Base-by-base conservation (phyloP, 164 flowering plant species). In the Annona cherimola region DNA sequence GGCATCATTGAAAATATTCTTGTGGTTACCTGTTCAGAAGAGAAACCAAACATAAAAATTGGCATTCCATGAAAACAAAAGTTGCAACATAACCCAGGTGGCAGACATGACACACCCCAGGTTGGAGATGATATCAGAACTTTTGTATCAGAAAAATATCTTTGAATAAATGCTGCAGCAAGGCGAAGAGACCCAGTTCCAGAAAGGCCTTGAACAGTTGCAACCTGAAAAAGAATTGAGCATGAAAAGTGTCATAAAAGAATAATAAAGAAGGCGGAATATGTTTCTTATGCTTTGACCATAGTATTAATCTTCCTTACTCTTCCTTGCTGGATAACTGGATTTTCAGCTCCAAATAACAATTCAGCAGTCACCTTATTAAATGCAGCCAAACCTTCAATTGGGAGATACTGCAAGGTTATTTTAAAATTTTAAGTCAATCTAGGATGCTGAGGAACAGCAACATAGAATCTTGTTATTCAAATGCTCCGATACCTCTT, bases 111-210 rank as follows among this genome's bases (percentile, higher is more conserved):
- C 86, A 44, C 66, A 95, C 99, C 99, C 99, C 99, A 95, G 26
- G 96, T 85, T 70, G 99, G 99, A 78, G 99, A 86, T 72, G 99
- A 95, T 77, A 95, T 90, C 74, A 95, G 57, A 80, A 91, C 92
- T 86, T 93, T 83, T 57, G 96, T 89, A 73, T 90, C 94, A 72
- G 96, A 92, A 78, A 95, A 93, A 75, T 95, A 95, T 77, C 99
- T 81, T 75, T 93, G 86, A 54, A 95, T 93, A 45, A 95, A 81
- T 69, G 94, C 99, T 35, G 91, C 98, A 75, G 97, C 99, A 73
- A 95, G 87, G 73, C 99, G 87, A 69, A 95, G 97, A 77, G 99
- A 95, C 66, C 99, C 99, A 71, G 98, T 95, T 73, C 99, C 99
- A 57, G 99, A 95, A 80, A 95, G 98, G 75, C 99, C 93, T 80